Conservation (phyloP, 2,329 filamentous ascomycete genomes). For the Epichloe brachyelytri region DNA sequence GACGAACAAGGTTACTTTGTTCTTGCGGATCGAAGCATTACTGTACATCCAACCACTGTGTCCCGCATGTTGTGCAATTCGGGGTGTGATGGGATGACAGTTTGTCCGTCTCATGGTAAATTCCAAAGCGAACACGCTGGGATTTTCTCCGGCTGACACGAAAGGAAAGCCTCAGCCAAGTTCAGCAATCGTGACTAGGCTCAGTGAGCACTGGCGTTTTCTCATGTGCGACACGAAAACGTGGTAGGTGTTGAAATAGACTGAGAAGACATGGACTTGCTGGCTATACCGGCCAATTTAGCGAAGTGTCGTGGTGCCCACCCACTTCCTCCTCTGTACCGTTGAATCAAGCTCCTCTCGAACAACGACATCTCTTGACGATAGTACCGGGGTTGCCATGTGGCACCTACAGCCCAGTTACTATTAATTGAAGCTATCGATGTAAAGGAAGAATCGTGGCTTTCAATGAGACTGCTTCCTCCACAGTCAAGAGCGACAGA, state of each 20-base stretch:
- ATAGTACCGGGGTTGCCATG: conserved; percentile 3
- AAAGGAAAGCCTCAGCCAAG: background rate
- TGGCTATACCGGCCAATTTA: no score
- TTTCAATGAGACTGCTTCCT: background rate
- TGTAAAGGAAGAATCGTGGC: background rate
- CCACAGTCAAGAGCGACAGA: background rate
- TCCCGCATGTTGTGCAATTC: background rate
- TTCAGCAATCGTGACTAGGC: background rate
- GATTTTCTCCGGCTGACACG: background rate
- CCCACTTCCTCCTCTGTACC: background rate
- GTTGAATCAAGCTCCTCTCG: background rate
- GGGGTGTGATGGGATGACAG: background rate
- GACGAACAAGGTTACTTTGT: background rate
- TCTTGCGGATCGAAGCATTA: background rate
- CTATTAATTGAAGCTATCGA: background rate
- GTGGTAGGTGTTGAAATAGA: no score
- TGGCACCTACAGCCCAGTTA: background rate
- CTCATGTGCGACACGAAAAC: background rate
- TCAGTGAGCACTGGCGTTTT: background rate
- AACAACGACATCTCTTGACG: background rate
- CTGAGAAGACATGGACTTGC: no score
- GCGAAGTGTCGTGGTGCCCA: background rate
- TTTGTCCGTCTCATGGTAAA: background rate
- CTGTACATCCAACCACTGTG: background rate
- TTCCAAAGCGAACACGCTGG: background rate